Evolutionary conservation across 2,329 filamentous ascomycete species (phyloP).

Genomic region (Diaporthe sp.): DNA sequence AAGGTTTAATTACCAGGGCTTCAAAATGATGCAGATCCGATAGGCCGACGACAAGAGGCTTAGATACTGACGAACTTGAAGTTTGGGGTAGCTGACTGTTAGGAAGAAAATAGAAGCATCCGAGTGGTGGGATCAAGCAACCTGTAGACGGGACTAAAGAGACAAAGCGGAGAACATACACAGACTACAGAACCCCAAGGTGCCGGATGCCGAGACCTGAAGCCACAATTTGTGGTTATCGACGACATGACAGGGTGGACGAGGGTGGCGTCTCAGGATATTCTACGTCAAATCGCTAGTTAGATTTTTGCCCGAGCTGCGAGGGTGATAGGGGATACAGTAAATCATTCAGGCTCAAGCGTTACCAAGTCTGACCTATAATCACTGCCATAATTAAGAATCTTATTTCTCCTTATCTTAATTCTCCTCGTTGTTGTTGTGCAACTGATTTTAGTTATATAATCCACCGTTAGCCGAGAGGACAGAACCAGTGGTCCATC

Average conservation of each 20-base stretch:
- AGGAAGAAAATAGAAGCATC: not conserved
- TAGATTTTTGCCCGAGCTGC: not conserved
- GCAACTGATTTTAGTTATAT: not conserved
- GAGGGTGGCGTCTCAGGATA: not conserved
- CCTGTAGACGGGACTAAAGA: not conserved
- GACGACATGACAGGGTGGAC: too few species aligned
- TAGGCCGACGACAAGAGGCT: too few species aligned
- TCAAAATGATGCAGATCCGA: not conserved
- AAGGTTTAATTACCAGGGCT: slow-evolving; percentile 4
- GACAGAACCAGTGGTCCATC: slow-evolving; percentile 42
- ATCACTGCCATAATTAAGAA: not conserved
- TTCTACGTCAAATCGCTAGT: not conserved
- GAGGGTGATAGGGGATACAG: not conserved
- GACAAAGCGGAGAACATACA: not conserved
- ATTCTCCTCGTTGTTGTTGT: not conserved
- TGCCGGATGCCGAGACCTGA: slow-evolving; percentile 1
- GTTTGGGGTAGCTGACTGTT: not conserved
- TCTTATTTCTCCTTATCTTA: not conserved
- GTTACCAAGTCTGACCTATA: not conserved
- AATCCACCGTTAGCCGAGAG: slow-evolving; percentile 42
- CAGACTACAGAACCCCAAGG: not conserved
- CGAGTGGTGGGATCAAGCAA: slow-evolving; percentile 7
- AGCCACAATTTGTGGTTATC: not conserved
- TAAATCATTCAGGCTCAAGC: not conserved
- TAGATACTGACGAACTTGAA: not conserved